phyloP scores from a whole-genome alignment of 306 rosid species.

The Inga leiocalycina region DNA sequence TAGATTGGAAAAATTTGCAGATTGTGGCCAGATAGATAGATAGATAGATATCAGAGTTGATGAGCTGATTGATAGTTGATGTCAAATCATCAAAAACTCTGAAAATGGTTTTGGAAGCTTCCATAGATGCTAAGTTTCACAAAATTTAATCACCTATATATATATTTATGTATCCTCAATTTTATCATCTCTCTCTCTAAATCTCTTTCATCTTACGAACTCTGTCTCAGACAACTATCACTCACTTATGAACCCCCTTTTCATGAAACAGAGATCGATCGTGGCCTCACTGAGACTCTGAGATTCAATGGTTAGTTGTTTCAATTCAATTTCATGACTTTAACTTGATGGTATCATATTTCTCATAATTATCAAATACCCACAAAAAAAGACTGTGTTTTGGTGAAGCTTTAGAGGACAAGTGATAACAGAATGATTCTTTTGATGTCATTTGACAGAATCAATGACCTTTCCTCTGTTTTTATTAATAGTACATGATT shows the following conservation, averaged over 20 bases:
- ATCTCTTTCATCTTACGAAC: background rate
- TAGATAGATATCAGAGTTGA: background rate
- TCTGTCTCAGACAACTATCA: background rate
- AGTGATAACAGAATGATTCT: conserved; percentile 29
- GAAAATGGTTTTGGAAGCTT: conserved; percentile 55
- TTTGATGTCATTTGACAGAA: conserved; percentile 21
- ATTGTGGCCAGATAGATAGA: background rate
- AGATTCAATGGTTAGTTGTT: background rate
- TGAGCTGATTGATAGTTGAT: background rate
- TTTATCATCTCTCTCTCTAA: conserved; percentile 28
- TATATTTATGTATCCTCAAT: too few species aligned
- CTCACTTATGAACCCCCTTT: background rate
- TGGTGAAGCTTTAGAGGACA: background rate
- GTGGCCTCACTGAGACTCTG: background rate
- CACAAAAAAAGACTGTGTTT: conserved; percentile 27
- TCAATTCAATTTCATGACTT: conserved; percentile 23
- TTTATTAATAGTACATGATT: background rate
- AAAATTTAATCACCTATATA: conserved; percentile 25
- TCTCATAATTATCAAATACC: conserved; percentile 19
- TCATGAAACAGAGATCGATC: background rate
- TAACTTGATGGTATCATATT: conserved; percentile 28
- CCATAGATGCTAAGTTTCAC: conserved; percentile 40
- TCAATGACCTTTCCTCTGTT: background rate
- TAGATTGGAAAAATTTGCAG: background rate
- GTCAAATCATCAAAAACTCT: background rate